A percentile compares a stretch with the other conserved stretches of the same genome.
These are phyloP conservation scores for Hypoxylon sp. DNA, from an alignment of 2,329 filamentous ascomycete species.

Conservation along the genomic window DNA sequence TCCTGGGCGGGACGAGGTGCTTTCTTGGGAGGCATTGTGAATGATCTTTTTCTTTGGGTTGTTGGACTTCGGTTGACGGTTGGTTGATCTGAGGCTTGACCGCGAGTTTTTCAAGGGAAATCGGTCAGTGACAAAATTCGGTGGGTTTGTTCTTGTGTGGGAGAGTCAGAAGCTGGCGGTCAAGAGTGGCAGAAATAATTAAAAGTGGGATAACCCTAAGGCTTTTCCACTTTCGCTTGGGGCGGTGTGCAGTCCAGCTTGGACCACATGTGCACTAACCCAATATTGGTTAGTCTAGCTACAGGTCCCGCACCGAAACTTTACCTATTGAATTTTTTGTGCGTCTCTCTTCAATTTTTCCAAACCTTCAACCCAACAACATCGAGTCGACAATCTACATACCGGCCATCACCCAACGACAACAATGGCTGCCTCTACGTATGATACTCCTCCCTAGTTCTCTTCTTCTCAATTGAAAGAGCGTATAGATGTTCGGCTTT, in stretches of 20 bases:
- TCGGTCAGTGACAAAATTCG: conserved; percentile 28
- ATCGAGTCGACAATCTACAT: conserved; percentile 51
- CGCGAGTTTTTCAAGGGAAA: conserved; percentile 41
- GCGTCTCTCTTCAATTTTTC: conserved; percentile 32
- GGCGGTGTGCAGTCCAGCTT: conserved; percentile 37
- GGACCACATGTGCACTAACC: conserved; percentile 19
- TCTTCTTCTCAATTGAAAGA: conserved; percentile 57
- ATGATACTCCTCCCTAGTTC: conserved; percentile 63
- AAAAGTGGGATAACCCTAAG: conserved; percentile 50
- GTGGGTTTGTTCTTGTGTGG: conserved; percentile 35
- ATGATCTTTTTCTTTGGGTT: conserved; percentile 54
- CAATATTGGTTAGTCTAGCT: conserved; percentile 10
- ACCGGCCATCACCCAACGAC: conserved; percentile 52
- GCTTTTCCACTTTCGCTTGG: conserved; percentile 40
- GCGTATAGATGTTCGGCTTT: conserved; percentile 61
- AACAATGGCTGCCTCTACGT: conserved; percentile 57
- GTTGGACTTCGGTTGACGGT: conserved; percentile 51
- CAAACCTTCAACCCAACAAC: conserved; percentile 47
- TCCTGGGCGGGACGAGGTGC: conserved; percentile 86
- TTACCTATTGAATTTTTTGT: conserved; percentile 32
- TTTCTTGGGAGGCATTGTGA: conserved; percentile 96
- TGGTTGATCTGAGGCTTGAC: conserved; percentile 45
- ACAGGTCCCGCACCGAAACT: conserved; percentile 42
- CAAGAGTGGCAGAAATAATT: conserved; percentile 45
- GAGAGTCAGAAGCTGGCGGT: conserved; percentile 45